Base-by-base conservation (phyloP, 441 rosid genomes). In the Euphorbia schlechtendalii region DNA sequence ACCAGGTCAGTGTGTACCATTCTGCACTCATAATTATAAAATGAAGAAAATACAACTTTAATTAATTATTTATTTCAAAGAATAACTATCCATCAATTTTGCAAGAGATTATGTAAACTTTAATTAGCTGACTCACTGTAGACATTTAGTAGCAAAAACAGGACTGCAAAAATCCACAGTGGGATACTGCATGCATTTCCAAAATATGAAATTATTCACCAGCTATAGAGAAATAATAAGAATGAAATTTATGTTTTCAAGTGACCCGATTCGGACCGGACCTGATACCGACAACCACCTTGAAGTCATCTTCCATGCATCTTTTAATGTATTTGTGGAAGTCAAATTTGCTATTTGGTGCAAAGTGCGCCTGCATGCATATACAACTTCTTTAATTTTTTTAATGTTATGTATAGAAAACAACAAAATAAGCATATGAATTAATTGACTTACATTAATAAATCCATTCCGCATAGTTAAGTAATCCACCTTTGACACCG, bases 271-370 rank as follows among this genome's bases (percentile, higher is more conserved):
- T n/a, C n/a, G n/a, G n/a, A n/a, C n/a, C n/a, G n/a, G 20, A 82
- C 87, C 92, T 84, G 32, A 82, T 77, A 30, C 92, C 87, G 4
- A 84, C 92, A 9, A 84, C 92, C 59, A 80, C 86, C 68, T 84
- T 86, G 59, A 86, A 84, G 66, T 84, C 87, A 55, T 84, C 92
- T 77, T 86, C 89, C 84, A 82, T 80, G 48, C 86, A 82, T 74
- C 86, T 80, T 64, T 84, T 82, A 54, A 83, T 80, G 82, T 84
- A 84, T 61, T 70, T 82, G 55, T 80, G 89, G 77, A 86, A 86
- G 74, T 82, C 82, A 61, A 86, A 86, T 60, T 76, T 77, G 71
- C 72, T 70, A 60, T 77, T 76, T 4, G 86, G 72, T 30, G 86
- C 77, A 53, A 86, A 70, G 74, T 86, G 89, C 22, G 85, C 86